Evolutionary conservation across 805 yeast species (phyloP).

Genomic region (Myxozyma neotropica): DNA sequence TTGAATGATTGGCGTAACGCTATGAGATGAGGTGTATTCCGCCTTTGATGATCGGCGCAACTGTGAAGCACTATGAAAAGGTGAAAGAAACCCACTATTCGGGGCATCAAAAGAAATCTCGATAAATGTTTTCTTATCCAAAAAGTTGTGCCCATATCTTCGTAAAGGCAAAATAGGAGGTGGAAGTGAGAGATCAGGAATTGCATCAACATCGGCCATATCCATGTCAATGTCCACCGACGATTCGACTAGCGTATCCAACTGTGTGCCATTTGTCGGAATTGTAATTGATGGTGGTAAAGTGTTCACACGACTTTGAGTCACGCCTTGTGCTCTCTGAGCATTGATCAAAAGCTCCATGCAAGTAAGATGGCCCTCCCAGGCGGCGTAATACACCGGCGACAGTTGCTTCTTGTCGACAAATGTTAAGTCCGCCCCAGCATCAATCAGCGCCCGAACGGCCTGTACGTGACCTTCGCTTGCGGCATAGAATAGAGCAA

Average conservation of each 20-base stretch:
- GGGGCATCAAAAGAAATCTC: conserved; percentile 68
- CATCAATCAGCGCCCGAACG: conserved; percentile 67
- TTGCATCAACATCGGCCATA: conserved; percentile 57
- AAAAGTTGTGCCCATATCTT: conserved; percentile 92
- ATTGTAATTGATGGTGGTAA: not conserved
- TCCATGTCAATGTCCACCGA: conserved; percentile 10
- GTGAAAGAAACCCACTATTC: conserved; percentile 39
- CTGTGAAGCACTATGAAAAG: not conserved
- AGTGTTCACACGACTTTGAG: not conserved
- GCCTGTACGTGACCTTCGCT: conserved; percentile 77
- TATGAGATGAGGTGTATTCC: not conserved
- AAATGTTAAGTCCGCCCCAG: conserved; percentile 68
- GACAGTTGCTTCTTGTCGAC: conserved; percentile 78
- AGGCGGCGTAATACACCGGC: conserved; percentile 85
- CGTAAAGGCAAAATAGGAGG: conserved; percentile 95
- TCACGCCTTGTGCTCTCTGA: conserved; percentile 9
- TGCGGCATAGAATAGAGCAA: conserved; percentile 89
- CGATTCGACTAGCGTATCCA: not conserved
- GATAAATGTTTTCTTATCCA: conserved; percentile 84
- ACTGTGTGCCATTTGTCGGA: not conserved
- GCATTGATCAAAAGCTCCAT: conserved; percentile 64
- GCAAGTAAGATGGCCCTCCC: conserved; percentile 90
- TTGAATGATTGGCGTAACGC: not conserved
- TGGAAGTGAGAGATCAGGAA: conserved; percentile 89
- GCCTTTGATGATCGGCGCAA: not conserved